Percentiles rank a stretch among this genome's conserved stretches.
These are phyloP conservation scores for Neofusicoccum cordaticola DNA, from an alignment of 2,329 filamentous ascomycete genomes.

Conservation along the genomic window DNA sequence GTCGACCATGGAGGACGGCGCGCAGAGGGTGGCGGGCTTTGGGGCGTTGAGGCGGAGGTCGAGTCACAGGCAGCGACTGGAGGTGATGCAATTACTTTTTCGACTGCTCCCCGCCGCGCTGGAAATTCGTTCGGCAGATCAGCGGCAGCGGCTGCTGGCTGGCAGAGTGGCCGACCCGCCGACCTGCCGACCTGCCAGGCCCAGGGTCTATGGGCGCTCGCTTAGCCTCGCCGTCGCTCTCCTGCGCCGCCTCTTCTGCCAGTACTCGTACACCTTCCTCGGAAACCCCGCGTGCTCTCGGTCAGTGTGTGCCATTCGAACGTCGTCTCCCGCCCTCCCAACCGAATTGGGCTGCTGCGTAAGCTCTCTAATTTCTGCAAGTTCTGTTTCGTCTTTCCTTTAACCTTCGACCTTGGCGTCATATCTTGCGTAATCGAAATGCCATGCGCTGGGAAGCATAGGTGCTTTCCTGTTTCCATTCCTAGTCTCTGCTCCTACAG, in stretches of 20 bases:
- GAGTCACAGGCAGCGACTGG: constrained; percentile 6
- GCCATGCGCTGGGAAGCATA: not conserved
- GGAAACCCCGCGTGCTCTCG: too few relatives aligned
- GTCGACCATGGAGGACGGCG: constrained; percentile 15
- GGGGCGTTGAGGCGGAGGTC: not conserved
- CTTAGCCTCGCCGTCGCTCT: too few relatives aligned
- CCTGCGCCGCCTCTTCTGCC: too few relatives aligned
- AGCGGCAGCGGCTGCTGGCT: not conserved
- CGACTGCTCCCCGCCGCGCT: constrained; percentile 3
- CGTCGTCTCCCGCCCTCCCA: not conserved
- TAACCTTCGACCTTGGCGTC: not conserved
- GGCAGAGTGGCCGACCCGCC: too few relatives aligned
- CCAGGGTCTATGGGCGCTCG: too few relatives aligned
- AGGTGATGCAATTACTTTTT: constrained; percentile 6
- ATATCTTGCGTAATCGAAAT: not conserved
- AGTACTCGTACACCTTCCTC: too few relatives aligned
- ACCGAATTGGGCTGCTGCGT: not conserved
- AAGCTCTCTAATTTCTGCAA: not conserved
- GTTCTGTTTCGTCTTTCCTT: not conserved
- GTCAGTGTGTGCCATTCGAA: not conserved
- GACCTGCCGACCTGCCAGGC: too few relatives aligned
- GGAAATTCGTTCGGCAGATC: constrained; percentile 13
- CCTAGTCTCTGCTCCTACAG: not conserved
- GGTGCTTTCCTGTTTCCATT: not conserved
- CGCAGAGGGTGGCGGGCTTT: not conserved